A percentile compares a stretch with the other conserved stretches of the same genome.
These are phyloP conservation scores for Hyphopichia homilentoma DNA, from an alignment of 805 yeast species.

Conservation along the genomic window DNA sequence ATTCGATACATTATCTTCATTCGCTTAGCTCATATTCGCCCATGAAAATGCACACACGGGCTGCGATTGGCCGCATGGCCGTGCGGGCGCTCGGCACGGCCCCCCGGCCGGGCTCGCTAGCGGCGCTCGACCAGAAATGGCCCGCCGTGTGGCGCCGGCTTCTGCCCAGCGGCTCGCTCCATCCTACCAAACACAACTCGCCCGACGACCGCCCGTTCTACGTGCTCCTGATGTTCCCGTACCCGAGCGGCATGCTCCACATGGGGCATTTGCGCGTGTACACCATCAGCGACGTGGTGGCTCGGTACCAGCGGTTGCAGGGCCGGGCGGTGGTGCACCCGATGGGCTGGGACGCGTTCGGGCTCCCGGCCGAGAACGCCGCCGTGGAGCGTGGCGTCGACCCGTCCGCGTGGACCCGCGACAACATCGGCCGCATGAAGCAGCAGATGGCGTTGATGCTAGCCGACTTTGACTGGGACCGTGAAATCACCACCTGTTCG, in stretches of 20 bases:
- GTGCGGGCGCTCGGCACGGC: too few relatives aligned
- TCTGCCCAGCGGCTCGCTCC: conserved; percentile 31
- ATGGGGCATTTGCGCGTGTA: conserved; percentile 94
- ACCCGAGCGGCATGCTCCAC: conserved; percentile 90
- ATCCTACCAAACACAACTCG: conserved; percentile 26
- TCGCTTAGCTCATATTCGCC: too few relatives aligned
- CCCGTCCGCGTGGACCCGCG: conserved; percentile 80
- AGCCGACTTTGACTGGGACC: conserved; percentile 90
- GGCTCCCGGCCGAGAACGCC: conserved; percentile 97
- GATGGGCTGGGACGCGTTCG: conserved; percentile 99
- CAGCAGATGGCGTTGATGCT: conserved; percentile 73
- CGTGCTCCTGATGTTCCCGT: conserved; percentile 88
- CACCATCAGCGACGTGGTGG: conserved; percentile 80
- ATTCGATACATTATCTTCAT: too few relatives aligned
- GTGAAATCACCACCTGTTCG: conserved; percentile 80
- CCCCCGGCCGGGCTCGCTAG: too few relatives aligned
- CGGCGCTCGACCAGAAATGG: conserved; percentile 61
- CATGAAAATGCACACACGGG: too few relatives aligned
- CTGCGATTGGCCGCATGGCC: too few relatives aligned
- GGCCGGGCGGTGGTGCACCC: conserved; percentile 87
- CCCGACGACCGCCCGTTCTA: conserved; percentile 43
- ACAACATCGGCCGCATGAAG: conserved; percentile 83
- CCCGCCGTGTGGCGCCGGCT: conserved; percentile 38
- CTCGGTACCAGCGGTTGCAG: conserved; percentile 71
- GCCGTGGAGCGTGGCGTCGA: conserved; percentile 81